phyloP scores from a whole-genome alignment of 495 filamentous ascomycete species.

The Penicillium tannophilum region DNA sequence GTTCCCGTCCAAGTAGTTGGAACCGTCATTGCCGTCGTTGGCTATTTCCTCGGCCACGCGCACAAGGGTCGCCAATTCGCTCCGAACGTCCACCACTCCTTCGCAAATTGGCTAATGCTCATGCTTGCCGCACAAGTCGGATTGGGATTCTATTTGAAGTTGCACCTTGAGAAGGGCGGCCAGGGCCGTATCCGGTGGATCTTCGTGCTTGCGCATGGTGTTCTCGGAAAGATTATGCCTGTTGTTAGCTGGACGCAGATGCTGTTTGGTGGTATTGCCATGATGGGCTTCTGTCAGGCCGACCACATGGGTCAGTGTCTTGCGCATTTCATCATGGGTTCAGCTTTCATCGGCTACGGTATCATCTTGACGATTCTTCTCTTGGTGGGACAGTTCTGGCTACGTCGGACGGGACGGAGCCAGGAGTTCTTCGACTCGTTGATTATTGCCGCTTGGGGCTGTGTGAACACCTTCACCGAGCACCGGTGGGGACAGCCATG shows the following conservation, averaged over 20 bases:
- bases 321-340: constrained; percentile 98
- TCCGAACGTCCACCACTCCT: constrained; percentile 79
- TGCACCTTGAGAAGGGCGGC: constrained; percentile 83
- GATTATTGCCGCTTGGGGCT: constrained; percentile 91
- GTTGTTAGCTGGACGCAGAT: constrained; percentile 91
- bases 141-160: constrained; percentile 82
- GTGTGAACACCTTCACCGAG: constrained; percentile 97
- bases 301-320: constrained; percentile 93
- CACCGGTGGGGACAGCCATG: constrained; percentile 89
- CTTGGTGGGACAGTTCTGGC: constrained; percentile 85
- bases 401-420: constrained; percentile 79
- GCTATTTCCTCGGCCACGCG: constrained; percentile 87
- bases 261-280: constrained; percentile 92
- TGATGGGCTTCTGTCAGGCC: constrained; percentile 88
- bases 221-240: constrained; percentile 86
- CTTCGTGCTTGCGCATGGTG: constrained; percentile 72
- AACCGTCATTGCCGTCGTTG: constrained; percentile 73
- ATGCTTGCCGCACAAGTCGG: constrained; percentile 75
- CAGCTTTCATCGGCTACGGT: constrained; percentile 93
- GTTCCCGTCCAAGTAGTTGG: constrained; percentile 83
- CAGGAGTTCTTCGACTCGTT: constrained; percentile 97
- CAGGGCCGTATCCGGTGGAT: constrained; percentile 74
- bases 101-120: constrained; percentile 78
- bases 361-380: constrained; percentile 85
- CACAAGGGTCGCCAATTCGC: constrained; percentile 89